phyloP scores from a whole-genome alignment of 75 land plant species.

The Pinus taeda region DNA sequence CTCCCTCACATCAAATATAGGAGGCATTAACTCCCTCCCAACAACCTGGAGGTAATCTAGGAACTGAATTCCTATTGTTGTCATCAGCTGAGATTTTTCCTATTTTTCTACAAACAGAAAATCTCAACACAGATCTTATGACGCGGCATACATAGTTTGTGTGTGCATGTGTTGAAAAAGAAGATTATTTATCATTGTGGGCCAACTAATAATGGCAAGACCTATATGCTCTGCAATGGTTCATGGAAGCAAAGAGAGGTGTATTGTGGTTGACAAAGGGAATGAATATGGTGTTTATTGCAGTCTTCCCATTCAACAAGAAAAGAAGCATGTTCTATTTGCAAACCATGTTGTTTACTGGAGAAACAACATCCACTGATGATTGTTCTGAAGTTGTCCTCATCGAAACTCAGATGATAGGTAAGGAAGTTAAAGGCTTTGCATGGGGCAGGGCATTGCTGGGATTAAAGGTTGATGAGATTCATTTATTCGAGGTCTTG shows the following conservation, averaged over 20 bases:
- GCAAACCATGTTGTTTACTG: slow-evolving; percentile 88
- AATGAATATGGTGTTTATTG: slow-evolving; percentile 86
- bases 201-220: slow-evolving; percentile 97
- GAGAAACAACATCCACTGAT: slow-evolving; percentile 82
- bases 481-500: slow-evolving; percentile 96
- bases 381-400: slow-evolving; percentile 82
- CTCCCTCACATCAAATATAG: too few species aligned
- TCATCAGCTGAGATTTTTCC: too few species aligned
- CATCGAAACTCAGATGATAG: slow-evolving; percentile 91
- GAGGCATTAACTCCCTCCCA: too few species aligned
- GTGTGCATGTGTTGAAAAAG: slow-evolving; percentile 80
- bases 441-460: slow-evolving; percentile 96
- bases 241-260: slow-evolving; percentile 83
- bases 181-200: slow-evolving; percentile 91
- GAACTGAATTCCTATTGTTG: too few species aligned
- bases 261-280: slow-evolving; percentile 87
- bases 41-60: too few species aligned
- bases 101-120: too few species aligned
- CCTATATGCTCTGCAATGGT: slow-evolving; percentile 80
- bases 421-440: slow-evolving; percentile 77
- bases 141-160: slow-evolving; percentile 95
- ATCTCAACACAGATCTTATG: too few species aligned
- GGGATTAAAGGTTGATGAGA: slow-evolving; percentile 90
- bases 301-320: slow-evolving; percentile 89
- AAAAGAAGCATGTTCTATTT: slow-evolving; percentile 84